Evolutionary conservation across 306 rosid species (phyloP).

Genomic region (Pachyrhizus erosus): DNA sequence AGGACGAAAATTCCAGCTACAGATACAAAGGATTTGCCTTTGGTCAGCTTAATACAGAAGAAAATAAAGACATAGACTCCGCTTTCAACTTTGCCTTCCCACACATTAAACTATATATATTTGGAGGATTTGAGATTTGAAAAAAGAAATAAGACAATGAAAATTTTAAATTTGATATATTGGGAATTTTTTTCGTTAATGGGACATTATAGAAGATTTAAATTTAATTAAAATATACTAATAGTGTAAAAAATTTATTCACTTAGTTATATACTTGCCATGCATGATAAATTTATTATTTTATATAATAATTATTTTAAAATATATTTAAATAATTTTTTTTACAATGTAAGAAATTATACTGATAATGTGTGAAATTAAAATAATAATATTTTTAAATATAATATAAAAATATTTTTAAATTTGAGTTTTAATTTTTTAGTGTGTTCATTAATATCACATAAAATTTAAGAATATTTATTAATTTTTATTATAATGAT

Average conservation of each 20-base stretch:
- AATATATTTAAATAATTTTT: background rate
- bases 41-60: constrained; percentile 39
- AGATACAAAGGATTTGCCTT: constrained; percentile 43
- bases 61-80: constrained; percentile 13
- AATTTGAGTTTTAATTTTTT: background rate
- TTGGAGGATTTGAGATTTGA: background rate
- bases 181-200: too few species aligned
- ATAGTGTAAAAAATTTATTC: background rate
- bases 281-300: background rate
- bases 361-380: background rate
- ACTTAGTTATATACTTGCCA: background rate
- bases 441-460: background rate
- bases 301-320: background rate
- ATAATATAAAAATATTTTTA: background rate
- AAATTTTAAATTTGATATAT: background rate
- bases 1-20: constrained; percentile 43
- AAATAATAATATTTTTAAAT: background rate
- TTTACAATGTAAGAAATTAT: background rate
- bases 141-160: background rate
- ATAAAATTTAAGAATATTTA: background rate
- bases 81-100: constrained; percentile 26
- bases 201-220: too few species aligned
- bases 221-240: background rate
- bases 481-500: background rate
- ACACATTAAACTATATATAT: background rate